phyloP scores from a whole-genome alignment of 192 early-diverging fungal species.

The Coemansia sp. region DNA sequence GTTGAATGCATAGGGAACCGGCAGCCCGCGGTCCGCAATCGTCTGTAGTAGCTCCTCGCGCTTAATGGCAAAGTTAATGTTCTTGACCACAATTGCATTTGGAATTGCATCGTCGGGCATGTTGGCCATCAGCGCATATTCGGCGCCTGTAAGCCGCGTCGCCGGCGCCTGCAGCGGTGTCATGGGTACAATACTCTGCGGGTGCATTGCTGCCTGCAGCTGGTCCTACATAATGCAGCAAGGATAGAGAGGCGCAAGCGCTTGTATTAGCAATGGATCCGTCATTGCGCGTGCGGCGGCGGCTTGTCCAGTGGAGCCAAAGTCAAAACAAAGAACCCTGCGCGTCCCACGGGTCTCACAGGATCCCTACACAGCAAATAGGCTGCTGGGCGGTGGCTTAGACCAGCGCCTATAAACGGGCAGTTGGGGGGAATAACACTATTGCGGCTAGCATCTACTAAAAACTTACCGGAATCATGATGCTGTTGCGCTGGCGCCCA shows the following conservation, averaged over 20 bases:
- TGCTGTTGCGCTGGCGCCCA: slow-evolving; percentile 56
- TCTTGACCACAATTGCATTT: slow-evolving; percentile 79
- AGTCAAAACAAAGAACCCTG: not conserved
- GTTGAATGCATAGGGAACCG: slow-evolving; percentile 77
- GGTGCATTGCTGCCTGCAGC: slow-evolving; percentile 52
- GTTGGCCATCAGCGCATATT: slow-evolving; percentile 55
- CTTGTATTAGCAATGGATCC: not conserved
- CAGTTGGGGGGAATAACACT: slow-evolving; percentile 7
- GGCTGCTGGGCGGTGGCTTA: slow-evolving; percentile 12
- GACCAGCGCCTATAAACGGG: not conserved
- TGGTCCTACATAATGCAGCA: slow-evolving; percentile 39
- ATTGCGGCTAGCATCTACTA: slow-evolving; percentile 5
- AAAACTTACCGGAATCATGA: slow-evolving; percentile 55
- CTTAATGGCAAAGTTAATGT: slow-evolving; percentile 79
- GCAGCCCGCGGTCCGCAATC: slow-evolving; percentile 67
- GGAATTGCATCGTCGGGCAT: slow-evolving; percentile 63
- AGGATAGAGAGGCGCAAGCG: not conserved
- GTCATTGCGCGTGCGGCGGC: not conserved
- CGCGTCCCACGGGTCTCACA: not conserved
- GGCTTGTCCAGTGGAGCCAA: not conserved
- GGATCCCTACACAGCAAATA: not conserved
- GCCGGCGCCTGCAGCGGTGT: slow-evolving; percentile 42
- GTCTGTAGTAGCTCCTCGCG: slow-evolving; percentile 70
- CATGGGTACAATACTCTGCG: slow-evolving; percentile 42
- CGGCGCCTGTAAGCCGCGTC: slow-evolving; percentile 45